Evolutionary conservation across 768 basidiomycete species (phyloP).

Genomic region (Termitomyces eurrhizus): DNA sequence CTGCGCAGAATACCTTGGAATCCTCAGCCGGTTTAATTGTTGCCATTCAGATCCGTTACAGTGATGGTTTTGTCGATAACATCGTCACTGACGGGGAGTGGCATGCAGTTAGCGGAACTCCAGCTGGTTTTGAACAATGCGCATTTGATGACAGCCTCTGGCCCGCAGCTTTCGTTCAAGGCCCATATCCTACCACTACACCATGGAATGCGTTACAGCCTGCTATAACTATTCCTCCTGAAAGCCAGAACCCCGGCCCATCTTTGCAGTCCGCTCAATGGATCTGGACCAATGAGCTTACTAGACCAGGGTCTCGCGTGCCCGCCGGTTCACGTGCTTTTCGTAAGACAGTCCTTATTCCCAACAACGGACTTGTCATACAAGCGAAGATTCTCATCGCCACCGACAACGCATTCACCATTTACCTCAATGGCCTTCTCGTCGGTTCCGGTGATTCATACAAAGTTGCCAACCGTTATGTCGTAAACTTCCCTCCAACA

Average conservation of each 20-base stretch:
- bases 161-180: constrained; percentile 24
- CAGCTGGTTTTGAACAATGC: constrained; percentile 25
- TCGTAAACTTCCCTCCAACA: constrained; percentile 14
- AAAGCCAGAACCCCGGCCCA: constrained; percentile 18
- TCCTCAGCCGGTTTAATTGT: constrained; percentile 26
- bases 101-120: constrained; percentile 21
- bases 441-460: constrained; percentile 20
- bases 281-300: constrained; percentile 31
- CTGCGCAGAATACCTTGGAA: constrained; percentile 16
- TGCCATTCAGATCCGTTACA: constrained; percentile 27
- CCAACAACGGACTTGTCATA: constrained; percentile 18
- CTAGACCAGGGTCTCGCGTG: constrained; percentile 10
- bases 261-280: constrained; percentile 22
- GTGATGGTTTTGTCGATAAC: constrained; percentile 25
- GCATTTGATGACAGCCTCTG: constrained; percentile 27
- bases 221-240: constrained; percentile 13
- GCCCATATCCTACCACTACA: constrained; percentile 11
- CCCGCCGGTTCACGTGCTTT: constrained; percentile 26
- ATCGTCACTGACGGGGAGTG: constrained; percentile 28
- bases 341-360: constrained; percentile 22
- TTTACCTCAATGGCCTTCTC: constrained; percentile 26
- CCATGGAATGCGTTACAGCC: constrained; percentile 10
- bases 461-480: constrained; percentile 16
- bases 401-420: constrained; percentile 23
- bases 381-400: constrained; percentile 22